Conservation (phyloP, 768 basidiomycete genomes). For the Lactifluus pinguis region DNA sequence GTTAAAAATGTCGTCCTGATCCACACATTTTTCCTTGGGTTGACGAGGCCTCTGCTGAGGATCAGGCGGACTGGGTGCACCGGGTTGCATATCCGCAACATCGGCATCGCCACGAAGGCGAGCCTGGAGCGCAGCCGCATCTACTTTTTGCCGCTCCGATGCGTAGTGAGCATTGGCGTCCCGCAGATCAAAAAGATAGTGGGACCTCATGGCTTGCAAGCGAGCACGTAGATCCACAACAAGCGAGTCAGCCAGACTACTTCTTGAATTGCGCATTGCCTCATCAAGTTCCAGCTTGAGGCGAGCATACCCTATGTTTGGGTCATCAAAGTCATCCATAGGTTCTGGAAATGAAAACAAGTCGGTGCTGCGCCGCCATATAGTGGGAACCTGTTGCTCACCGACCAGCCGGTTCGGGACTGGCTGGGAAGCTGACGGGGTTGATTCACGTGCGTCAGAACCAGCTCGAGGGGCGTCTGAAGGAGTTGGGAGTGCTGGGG, state of each 20-base stretch:
- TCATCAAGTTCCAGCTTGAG: slow-evolving; percentile 49
- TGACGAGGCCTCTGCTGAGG: slow-evolving; percentile 2
- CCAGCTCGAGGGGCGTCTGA: not conserved
- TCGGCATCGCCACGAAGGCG: slow-evolving; percentile 28
- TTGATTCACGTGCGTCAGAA: not conserved
- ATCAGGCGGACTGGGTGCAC: not conserved
- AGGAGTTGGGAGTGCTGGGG: not conserved
- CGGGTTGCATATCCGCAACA: not conserved
- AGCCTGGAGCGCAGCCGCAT: slow-evolving; percentile 36
- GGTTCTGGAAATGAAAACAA: not conserved
- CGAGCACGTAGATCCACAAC: slow-evolving; percentile 36
- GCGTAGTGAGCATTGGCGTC: slow-evolving; percentile 55
- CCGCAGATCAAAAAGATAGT: slow-evolving; percentile 64
- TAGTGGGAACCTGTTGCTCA: not conserved
- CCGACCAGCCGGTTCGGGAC: not conserved
- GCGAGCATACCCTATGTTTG: slow-evolving; percentile 52
- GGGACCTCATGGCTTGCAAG: slow-evolving; percentile 38
- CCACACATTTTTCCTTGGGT: slow-evolving; percentile 9
- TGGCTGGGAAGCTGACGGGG: not conserved
- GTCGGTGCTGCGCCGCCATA: not conserved
- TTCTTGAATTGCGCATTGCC: slow-evolving; percentile 26
- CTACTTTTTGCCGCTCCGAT: slow-evolving; percentile 42
- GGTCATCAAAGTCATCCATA: slow-evolving; percentile 30
- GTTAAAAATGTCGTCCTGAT: slow-evolving; percentile 40
- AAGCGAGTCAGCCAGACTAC: slow-evolving; percentile 24